These are phyloP conservation scores for Teratosphaeria destructans DNA, from an alignment of 2,329 filamentous ascomycete species.

Conservation along the genomic window DNA sequence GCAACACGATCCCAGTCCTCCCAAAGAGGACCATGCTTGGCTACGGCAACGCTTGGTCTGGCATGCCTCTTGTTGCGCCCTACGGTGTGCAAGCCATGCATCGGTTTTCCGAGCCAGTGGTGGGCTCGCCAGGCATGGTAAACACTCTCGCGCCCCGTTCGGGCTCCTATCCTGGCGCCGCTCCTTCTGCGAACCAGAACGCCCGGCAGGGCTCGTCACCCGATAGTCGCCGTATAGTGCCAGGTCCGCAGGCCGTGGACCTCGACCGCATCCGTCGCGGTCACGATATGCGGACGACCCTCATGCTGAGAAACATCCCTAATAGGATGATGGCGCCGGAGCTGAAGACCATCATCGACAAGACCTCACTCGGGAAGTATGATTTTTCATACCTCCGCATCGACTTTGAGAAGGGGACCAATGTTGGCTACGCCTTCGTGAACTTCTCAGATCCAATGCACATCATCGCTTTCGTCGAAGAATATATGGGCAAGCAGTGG, in stretches of 20 bases:
- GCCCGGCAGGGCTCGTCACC: neutral
- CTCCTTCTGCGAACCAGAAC: constrained; percentile 4
- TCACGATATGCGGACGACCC: constrained; percentile 39
- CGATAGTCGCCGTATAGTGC: neutral
- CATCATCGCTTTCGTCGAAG: constrained; percentile 59
- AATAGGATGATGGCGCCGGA: constrained; percentile 63
- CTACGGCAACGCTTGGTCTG: neutral
- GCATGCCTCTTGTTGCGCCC: neutral
- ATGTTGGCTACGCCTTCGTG: constrained; percentile 94
- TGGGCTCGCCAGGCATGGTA: neutral
- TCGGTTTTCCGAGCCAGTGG: neutral
- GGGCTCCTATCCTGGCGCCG: neutral
- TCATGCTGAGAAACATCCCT: constrained; percentile 92
- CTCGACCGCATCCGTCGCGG: constrained; percentile 30
- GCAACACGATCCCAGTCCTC: neutral
- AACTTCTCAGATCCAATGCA: constrained; percentile 76
- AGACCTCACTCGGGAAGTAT: constrained; percentile 69
- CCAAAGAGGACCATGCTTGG: neutral
- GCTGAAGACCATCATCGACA: constrained; percentile 69
- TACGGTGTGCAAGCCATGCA: neutral
- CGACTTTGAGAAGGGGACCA: constrained; percentile 41
- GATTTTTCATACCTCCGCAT: constrained; percentile 95
- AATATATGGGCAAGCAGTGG: constrained; percentile 40
- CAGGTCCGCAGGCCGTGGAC: constrained; percentile 29
- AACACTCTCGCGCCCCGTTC: neutral